These are phyloP conservation scores for Sclerospora graminicola DNA, from an alignment of 352 stramenopile genomes.

Conservation along the genomic window DNA sequence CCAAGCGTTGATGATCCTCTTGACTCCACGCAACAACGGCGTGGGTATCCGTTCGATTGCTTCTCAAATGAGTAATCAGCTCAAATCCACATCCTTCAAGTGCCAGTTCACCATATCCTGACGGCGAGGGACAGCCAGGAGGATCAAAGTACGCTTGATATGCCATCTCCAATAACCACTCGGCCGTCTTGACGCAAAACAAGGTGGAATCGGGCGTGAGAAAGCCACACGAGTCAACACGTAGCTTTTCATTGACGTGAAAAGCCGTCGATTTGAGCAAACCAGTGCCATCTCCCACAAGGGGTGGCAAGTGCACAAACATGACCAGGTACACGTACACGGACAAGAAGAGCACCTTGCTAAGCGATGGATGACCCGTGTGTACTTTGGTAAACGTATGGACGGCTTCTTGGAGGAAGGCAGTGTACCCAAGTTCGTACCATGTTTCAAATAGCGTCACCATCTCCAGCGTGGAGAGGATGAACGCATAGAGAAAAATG, in stretches of 20 bases:
- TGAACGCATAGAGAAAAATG: conserved; percentile 62
- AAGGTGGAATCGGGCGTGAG: conserved; percentile 59
- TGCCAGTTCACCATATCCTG: conserved; percentile 61
- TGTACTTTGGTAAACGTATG: conserved; percentile 56
- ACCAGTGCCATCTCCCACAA: conserved; percentile 31
- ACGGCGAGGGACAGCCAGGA: conserved; percentile 56
- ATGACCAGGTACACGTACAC: conserved; percentile 79
- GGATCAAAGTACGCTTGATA: conserved; percentile 86
- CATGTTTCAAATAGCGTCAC: conserved; percentile 50
- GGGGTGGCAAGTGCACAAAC: conserved; percentile 71
- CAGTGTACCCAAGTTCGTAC: conserved; percentile 53
- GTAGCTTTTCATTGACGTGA: conserved; percentile 54
- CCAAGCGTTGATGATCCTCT: conserved; percentile 49
- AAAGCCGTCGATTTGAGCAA: conserved; percentile 60
- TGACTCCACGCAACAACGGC: conserved; percentile 43
- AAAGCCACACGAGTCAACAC: conserved; percentile 52
- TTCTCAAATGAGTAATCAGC: conserved; percentile 69
- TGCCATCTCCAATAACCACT: conserved; percentile 71
- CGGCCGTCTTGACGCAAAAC: conserved; percentile 82
- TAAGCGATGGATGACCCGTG: conserved; percentile 40
- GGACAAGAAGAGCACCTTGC: conserved; percentile 68
- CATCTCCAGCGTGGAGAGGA: conserved; percentile 58
- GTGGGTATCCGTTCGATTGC: conserved; percentile 71
- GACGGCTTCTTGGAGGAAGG: conserved; percentile 61
- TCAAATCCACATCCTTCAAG: conserved; percentile 74